These are phyloP conservation scores for Nemania bipapillata DNA, from an alignment of 2,329 filamentous ascomycete species.

Conservation along the genomic window DNA sequence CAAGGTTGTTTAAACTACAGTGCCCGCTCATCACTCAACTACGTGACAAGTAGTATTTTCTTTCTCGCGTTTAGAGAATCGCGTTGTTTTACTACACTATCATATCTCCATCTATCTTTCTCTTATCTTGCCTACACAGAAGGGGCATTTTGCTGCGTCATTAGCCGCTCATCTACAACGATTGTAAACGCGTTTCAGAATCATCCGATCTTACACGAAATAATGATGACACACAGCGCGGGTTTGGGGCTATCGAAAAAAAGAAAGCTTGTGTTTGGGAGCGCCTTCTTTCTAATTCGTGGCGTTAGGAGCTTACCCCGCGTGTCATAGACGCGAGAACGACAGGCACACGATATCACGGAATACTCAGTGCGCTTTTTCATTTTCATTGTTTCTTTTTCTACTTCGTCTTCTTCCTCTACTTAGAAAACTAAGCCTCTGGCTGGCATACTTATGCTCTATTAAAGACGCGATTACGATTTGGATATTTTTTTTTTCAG, in stretches of 20 bases:
- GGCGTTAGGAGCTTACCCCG: not conserved
- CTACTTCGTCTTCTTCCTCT: not conserved
- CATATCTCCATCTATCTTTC: not conserved
- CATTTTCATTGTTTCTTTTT: no score
- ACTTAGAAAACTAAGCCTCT: not conserved
- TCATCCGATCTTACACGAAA: slow-evolving; percentile 1
- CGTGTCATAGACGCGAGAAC: not conserved
- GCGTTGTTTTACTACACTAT: not conserved
- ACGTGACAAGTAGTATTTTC: not conserved
- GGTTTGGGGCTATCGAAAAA: not conserved
- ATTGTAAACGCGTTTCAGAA: not conserved
- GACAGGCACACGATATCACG: not conserved
- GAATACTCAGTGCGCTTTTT: not conserved
- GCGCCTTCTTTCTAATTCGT: not conserved
- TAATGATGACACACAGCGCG: not conserved
- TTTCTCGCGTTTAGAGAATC: not conserved
- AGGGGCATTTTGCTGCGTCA: not conserved
- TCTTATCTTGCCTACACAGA: not conserved
- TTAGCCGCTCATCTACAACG: not conserved
- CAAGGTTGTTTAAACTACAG: slow-evolving; percentile 47
- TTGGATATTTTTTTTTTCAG: not conserved
- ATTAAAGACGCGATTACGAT: slow-evolving; percentile 3
- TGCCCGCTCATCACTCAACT: not conserved
- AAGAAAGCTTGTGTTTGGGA: not conserved
- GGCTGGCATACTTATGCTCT: not conserved